Base-by-base conservation (phyloP, 139 green algal species). In the Chlorella ohadii region DNA sequence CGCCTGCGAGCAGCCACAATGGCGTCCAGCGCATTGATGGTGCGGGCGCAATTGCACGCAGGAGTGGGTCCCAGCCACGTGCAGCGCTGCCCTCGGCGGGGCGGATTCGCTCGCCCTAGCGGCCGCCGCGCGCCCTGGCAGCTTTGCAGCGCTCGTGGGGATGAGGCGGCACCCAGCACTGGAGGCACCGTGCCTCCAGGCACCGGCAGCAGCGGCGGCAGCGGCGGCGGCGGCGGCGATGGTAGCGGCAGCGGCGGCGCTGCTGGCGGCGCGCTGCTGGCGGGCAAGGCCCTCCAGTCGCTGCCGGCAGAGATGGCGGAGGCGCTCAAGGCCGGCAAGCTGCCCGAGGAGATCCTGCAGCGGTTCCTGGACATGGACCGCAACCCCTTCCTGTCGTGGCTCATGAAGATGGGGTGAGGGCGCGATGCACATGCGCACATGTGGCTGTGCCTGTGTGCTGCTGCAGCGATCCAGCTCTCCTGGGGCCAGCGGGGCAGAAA, bases 341-440 rank as follows among this genome's bases (percentile, higher is more conserved):
- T 98, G 33, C 23, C 88, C 25, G 16, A 71, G 39, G 89, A 90
- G 22, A 81, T 98, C 3, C 84, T 98, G 73, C 70, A 95, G 76
- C 91, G 93, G 12, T 98, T 93, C 83, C 85, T 98, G 22, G 88
- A 89, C 22, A 84, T 98, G 72, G 90, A 96, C 71, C 41, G 85
- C 3, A 94, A 92, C 59, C 84, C 94, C 34, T 65, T 95, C 15
- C 75, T 96, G 2, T 87, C 90, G 34, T 94, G 87, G 86, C 89
- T 95, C 73, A 86, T 94, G 44, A 51, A 56, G 39, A 68, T 84
- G 51, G 88, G 73, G 79, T 77, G 76, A 56, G 38, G 33, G 22
- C 31, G 33, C 31, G 33, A 11, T 27, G n/a, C n/a, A n/a, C n/a
- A n/a, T n/a, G n/a, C n/a, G n/a, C n/a, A n/a, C n/a, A n/a, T n/a